These are phyloP conservation scores for Adansonia digitata DNA, from an alignment of 345 rosid genomes.

Conservation along the genomic window DNA sequence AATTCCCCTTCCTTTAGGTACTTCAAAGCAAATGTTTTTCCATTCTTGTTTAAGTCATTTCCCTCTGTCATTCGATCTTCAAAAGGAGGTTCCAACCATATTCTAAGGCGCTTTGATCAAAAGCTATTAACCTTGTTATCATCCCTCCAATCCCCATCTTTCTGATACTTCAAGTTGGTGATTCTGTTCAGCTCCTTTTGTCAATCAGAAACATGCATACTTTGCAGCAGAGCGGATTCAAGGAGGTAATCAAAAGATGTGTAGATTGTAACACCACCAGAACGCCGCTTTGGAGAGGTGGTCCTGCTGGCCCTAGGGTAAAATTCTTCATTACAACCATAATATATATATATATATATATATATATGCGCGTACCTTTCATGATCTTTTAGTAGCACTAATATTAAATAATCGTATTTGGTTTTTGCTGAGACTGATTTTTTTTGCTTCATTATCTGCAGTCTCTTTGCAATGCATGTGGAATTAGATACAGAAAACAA, in stretches of 20 bases:
- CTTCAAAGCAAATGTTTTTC: no score
- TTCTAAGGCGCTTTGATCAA: no score
- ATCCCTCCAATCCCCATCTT: no score
- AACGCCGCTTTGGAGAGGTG: constrained; percentile 85
- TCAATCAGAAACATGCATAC: not conserved
- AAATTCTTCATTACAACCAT: not conserved
- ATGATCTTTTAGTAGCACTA: not conserved
- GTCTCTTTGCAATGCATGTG: constrained; percentile 91
- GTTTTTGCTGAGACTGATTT: not conserved
- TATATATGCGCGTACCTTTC: no score
- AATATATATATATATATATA: not conserved
- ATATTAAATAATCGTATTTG: not conserved
- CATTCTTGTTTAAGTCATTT: no score
- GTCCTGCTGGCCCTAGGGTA: constrained; percentile 86
- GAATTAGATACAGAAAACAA: constrained; percentile 74
- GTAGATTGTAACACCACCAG: constrained; percentile 63
- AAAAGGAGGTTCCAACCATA: no score
- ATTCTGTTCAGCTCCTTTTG: not conserved
- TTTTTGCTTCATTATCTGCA: constrained; percentile 19
- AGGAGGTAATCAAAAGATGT: constrained; percentile 32
- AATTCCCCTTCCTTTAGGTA: no score
- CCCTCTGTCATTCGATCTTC: no score
- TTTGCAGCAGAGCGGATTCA: not conserved
- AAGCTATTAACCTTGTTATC: no score
- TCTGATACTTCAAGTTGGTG: no score